Base-by-base conservation (phyloP, 2,329 filamentous ascomycete genomes). In the Fusarium torulosum region DNA sequence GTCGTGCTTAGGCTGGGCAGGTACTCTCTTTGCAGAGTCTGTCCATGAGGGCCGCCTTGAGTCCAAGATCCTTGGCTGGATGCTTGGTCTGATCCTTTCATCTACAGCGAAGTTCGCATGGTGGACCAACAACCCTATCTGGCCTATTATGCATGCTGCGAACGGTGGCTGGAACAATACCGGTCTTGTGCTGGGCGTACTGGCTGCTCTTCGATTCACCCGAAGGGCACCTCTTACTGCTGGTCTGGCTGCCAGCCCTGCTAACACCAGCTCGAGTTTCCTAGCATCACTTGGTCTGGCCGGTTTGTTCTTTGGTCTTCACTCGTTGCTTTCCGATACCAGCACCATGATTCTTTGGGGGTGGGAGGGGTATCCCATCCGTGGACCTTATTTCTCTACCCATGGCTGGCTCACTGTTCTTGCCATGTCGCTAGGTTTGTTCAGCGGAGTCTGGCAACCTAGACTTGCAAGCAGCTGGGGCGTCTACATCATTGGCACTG, bases 271-370 rank as follows among this genome's bases (percentile, higher is more conserved):
- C 1, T 94, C 92, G 17, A 85, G 89, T 1, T 60, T 76, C n/a
- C 83, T 97, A 42, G 88, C 93, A 29, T 91, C 90, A 11, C 79
- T 96, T 47, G 93, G 96, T 60, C 79, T 98, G 55, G 94, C 88
- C 23, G 95, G 94, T 29, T 79, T 97, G 9, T 85, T 97, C 75
- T 99, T 99, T 74, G 92, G 87, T 7, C 85, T 98, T 75, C 96
- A 98, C 77, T 97, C 94, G 2, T 84, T 99, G 11, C 86, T 99
- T 13, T 97, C 96, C 0, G 96, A 99, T 77, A 97, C 94, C 0
- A 98, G 96, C 82, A 99, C 96, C 53, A 98, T 99, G 94, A 97
- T 98, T 59, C 85, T 94, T 17, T 99, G 96, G 96, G 93, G 93
- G 4, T 99, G 96, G 96, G 94, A 97, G 72, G 96, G 96, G 8